Evolutionary conservation across 768 basidiomycete genomes (phyloP).

Genomic region (Xerocomellus intermedius): DNA sequence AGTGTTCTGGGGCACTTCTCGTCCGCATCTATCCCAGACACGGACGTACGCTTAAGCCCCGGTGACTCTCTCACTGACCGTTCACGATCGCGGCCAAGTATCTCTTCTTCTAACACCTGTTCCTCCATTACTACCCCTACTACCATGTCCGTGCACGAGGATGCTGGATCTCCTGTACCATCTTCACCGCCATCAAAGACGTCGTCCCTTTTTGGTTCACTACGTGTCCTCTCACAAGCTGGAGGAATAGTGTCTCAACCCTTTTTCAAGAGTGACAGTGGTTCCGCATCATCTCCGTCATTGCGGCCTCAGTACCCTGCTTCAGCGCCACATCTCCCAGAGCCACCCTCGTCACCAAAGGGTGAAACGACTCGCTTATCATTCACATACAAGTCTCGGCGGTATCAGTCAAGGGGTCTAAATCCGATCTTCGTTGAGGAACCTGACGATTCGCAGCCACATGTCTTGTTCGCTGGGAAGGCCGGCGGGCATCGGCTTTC

Average conservation of each 20-base stretch:
- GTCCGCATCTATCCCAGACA: slow-evolving; percentile 44
- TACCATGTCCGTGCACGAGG: slow-evolving; percentile 38
- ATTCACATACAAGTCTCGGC: slow-evolving; percentile 24
- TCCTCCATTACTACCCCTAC: slow-evolving; percentile 42
- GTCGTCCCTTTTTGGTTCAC: slow-evolving; percentile 33
- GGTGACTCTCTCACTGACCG: slow-evolving; percentile 42
- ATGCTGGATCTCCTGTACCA: slow-evolving; percentile 38
- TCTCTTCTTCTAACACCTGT: slow-evolving; percentile 59
- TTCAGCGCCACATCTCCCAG: slow-evolving; percentile 40
- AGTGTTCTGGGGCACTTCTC: slow-evolving; percentile 65
- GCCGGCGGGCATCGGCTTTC: slow-evolving; percentile 27
- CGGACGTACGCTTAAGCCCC: slow-evolving; percentile 41
- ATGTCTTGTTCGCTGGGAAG: slow-evolving; percentile 29
- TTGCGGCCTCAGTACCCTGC: slow-evolving; percentile 38
- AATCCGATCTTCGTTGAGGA: slow-evolving; percentile 30
- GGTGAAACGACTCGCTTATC: slow-evolving; percentile 34
- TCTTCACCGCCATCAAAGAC: slow-evolving; percentile 37
- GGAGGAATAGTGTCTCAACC: slow-evolving; percentile 32
- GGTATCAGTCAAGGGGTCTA: slow-evolving; percentile 7
- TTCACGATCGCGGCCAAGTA: slow-evolving; percentile 57
- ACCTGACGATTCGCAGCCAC: slow-evolving; percentile 27
- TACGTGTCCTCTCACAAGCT: slow-evolving; percentile 30
- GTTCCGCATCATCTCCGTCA: slow-evolving; percentile 32
- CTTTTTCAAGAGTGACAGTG: slow-evolving; percentile 29
- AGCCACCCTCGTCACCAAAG: slow-evolving; percentile 30